A percentile compares a stretch with the other conserved stretches of the same genome.
Evolutionary conservation across 2,329 filamentous ascomycete species (phyloP).

Genomic region (Hirsutella minnesotensis): DNA sequence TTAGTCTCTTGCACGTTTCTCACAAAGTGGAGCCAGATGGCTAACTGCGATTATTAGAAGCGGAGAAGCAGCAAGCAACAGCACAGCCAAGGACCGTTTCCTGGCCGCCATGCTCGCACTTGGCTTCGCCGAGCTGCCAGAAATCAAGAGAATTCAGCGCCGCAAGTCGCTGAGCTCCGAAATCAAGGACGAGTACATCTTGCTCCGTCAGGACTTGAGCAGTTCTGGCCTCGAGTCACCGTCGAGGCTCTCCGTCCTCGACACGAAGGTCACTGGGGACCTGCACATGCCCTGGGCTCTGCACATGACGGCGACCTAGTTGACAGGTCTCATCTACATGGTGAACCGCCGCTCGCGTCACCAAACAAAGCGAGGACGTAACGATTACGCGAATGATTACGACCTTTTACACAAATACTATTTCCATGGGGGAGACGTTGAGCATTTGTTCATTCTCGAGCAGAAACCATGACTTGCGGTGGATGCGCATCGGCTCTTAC

Average conservation of each 20-base stretch:
- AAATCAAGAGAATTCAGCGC: background rate
- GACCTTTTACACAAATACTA: too few species aligned
- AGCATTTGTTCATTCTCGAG: too few species aligned
- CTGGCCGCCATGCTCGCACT: background rate
- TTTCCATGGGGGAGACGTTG: too few species aligned
- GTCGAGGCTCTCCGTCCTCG: background rate
- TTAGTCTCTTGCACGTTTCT: background rate
- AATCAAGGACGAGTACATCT: constrained; percentile 1
- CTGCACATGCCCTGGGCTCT: background rate
- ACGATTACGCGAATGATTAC: too few species aligned
- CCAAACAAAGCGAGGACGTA: too few species aligned
- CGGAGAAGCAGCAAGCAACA: background rate
- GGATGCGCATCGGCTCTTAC: too few species aligned
- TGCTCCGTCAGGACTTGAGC: background rate
- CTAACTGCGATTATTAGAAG: background rate
- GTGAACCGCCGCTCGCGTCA: too few species aligned
- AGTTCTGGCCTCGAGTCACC: background rate
- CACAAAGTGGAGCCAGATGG: background rate
- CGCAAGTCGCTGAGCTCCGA: background rate
- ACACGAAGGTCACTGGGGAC: background rate
- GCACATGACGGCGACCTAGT: too few species aligned
- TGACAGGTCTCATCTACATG: too few species aligned
- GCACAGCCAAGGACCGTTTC: background rate
- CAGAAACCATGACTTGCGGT: too few species aligned
- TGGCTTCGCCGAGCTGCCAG: constrained; percentile 1